Evolutionary conservation across 768 basidiomycete genomes (phyloP), one percentile per base, ranked within the genome.

Genomic region (Coprinopsis marcescibilis): DNA sequence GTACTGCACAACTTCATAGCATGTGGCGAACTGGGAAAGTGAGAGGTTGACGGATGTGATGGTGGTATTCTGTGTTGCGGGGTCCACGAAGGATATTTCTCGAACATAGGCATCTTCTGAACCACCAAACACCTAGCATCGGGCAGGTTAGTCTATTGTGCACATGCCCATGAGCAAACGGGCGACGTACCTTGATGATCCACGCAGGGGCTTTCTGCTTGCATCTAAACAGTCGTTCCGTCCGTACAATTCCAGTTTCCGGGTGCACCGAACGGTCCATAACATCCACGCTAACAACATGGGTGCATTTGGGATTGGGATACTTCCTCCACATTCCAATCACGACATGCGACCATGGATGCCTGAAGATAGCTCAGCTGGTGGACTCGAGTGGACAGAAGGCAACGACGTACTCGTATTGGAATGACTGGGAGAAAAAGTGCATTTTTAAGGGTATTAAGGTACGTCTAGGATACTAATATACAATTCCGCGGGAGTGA

Each of bases 321-420:
- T 96, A 96, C 75, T 96, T 96, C 55, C 85, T 83, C 86, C 90
- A 93, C 76, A 95, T 88, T 53, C 88, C 89, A 60, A 87, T 84
- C 52, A 92, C 81, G 55, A 94, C 90, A 70, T 91, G 89, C 50
- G 83, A 76, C 85, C 92, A 94, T 33, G 90, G 77, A 60, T 92
- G 89, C 52, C 92, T 96, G 55, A 43, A 36, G 35, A 49, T 48
- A 33, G 52, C 54, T 35, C 57, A 48, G 49, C 43, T 55, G 23
- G 38, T 47, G 35, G 36, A 34, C 47, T 45, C 37, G 23, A n/a
- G 26, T 42, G 10, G 21, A 23, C 15, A 23, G 48, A 47, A 35
- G 39, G n/a, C 12, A 34, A 23, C 45, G 27, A 76, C 85, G 63
- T 58, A 91, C 89, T 89, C 85, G 61, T 89, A 92, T 58, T 78